Evolutionary conservation across 164 flowering plant genomes (phyloP).

Genomic region (Magnolia sinica): DNA sequence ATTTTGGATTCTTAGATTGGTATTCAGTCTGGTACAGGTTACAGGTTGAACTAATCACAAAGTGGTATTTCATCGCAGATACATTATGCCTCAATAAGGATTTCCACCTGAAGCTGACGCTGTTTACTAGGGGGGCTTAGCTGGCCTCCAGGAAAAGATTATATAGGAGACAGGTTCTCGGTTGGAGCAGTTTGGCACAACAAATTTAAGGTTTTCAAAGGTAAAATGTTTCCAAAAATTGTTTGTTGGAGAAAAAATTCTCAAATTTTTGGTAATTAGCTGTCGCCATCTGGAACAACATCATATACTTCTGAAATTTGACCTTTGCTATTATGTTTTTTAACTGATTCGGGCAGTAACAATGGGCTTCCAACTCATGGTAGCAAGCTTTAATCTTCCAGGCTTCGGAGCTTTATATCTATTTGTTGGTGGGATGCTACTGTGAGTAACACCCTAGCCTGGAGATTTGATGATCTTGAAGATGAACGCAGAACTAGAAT

Average conservation of each 20-base stretch:
- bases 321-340: slow-evolving; percentile 4
- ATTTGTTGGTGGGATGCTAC: slow-evolving; percentile 82
- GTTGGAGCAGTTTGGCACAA: too few species aligned
- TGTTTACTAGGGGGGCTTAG: too few species aligned
- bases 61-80: too few species aligned
- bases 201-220: too few species aligned
- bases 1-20: too few species aligned
- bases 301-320: background rate
- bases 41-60: too few species aligned
- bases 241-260: background rate
- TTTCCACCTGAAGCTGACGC: too few species aligned
- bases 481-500: background rate
- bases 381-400: slow-evolving; percentile 41
- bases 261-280: background rate
- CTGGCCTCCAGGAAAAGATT: too few species aligned
- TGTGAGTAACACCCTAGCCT: slow-evolving; percentile 50
- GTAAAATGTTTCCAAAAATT: slow-evolving; percentile 22
- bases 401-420: slow-evolving; percentile 42
- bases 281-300: background rate
- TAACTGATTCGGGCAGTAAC: slow-evolving; percentile 58
- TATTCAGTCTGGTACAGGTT: too few species aligned
- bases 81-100: too few species aligned
- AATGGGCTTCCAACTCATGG: slow-evolving; percentile 70
- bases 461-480: slow-evolving; percentile 1
- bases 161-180: too few species aligned